These are phyloP conservation scores for Phytopythium helicoides DNA, from an alignment of 352 stramenopile genomes.

Conservation along the genomic window DNA sequence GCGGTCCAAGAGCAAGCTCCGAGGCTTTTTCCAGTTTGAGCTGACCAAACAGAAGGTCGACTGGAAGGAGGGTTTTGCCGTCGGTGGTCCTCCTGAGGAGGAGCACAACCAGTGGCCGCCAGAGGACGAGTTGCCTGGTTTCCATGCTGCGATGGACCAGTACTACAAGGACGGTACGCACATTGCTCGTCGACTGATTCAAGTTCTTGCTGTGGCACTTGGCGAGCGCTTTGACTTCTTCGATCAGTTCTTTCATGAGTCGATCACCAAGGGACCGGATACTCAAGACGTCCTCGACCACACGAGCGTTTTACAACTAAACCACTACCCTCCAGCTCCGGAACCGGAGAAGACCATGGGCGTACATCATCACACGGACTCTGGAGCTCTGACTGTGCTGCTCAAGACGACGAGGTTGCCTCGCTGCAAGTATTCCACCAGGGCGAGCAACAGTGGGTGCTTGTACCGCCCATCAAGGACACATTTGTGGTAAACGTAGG, in stretches of 20 bases:
- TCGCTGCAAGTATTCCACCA: constrained; percentile 55
- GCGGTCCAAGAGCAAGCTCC: neutral
- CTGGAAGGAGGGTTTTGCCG: constrained; percentile 8
- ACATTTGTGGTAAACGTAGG: too few species aligned
- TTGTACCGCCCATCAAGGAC: constrained; percentile 40
- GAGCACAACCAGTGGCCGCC: constrained; percentile 85
- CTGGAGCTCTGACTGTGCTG: constrained; percentile 51
- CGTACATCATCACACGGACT: constrained; percentile 58
- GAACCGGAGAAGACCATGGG: constrained; percentile 39
- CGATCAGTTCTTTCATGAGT: constrained; percentile 49
- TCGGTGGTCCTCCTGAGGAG: constrained; percentile 30
- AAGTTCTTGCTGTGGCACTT: constrained; percentile 53
- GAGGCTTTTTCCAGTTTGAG: constrained; percentile 1
- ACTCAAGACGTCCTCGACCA: constrained; percentile 30
- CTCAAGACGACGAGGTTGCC: constrained; percentile 59
- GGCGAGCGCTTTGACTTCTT: constrained; percentile 49
- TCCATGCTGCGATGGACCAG: constrained; percentile 40
- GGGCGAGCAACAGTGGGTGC: constrained; percentile 40
- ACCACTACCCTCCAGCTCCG: constrained; percentile 84
- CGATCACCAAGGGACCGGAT: neutral
- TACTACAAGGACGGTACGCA: constrained; percentile 54
- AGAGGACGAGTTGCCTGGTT: constrained; percentile 39
- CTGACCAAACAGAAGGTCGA: constrained; percentile 6
- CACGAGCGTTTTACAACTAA: constrained; percentile 89
- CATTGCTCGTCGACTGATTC: constrained; percentile 46